phyloP scores from a whole-genome alignment of 1,284 basidiomycete species.

The Cryptococcus hybrid region DNA sequence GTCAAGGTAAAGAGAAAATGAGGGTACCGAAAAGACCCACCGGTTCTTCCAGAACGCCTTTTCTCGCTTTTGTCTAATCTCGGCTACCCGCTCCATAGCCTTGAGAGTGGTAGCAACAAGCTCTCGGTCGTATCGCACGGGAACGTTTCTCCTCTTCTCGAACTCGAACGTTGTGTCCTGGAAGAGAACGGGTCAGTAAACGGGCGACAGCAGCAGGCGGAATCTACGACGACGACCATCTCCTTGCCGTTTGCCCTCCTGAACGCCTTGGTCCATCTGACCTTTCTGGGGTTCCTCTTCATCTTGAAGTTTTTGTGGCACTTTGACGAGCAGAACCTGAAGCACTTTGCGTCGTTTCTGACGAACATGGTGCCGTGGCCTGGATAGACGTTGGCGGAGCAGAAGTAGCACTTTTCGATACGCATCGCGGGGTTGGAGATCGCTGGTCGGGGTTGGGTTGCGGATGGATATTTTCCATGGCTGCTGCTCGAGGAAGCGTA shows the following conservation, averaged over 20 bases:
- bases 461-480: background rate
- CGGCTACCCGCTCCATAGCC: constrained; percentile 93
- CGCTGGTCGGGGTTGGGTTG: background rate
- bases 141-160: constrained; percentile 97
- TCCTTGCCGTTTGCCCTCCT: constrained; percentile 98
- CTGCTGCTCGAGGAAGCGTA: too few species aligned
- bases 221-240: constrained; percentile 80
- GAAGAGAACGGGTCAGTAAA: background rate
- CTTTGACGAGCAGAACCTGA: constrained; percentile 96
- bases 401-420: constrained; percentile 88
- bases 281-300: constrained; percentile 99
- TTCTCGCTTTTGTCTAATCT: constrained; percentile 89
- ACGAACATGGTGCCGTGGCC: constrained; percentile 96
- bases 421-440: constrained; percentile 57
- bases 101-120: constrained; percentile 91
- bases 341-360: constrained; percentile 93
- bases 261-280: constrained; percentile 99
- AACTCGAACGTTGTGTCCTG: constrained; percentile 99
- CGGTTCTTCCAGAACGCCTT: constrained; percentile 97
- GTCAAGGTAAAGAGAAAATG: background rate
- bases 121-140: constrained; percentile 96
- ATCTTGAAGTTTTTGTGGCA: constrained; percentile 99
- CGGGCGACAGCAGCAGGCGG: background rate
- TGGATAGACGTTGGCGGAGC: constrained; percentile 91
- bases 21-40: constrained; percentile 50